These are phyloP conservation scores for Apiospora marii DNA, from an alignment of 2,329 filamentous ascomycete genomes.

Conservation along the genomic window DNA sequence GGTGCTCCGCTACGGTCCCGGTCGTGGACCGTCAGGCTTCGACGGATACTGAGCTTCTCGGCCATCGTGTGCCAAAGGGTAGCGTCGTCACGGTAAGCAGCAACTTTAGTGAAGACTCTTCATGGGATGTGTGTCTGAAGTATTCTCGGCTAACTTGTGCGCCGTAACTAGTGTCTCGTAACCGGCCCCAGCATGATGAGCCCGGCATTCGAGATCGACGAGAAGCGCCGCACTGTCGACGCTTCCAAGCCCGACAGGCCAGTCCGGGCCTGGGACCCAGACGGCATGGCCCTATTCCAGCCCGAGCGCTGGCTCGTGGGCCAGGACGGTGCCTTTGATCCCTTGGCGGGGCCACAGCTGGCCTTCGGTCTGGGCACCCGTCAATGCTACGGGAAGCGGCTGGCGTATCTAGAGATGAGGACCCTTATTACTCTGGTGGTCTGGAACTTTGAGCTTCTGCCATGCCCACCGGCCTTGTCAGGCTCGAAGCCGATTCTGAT, in stretches of 20 bases:
- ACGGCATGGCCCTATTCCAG: slow-evolving; percentile 54
- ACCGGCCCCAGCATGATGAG: too few relatives aligned
- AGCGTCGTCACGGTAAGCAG: slow-evolving; percentile 49
- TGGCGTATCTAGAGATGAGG: slow-evolving; percentile 34
- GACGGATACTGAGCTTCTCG: slow-evolving; percentile 43
- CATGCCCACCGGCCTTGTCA: too few relatives aligned
- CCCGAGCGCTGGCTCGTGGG: slow-evolving; percentile 36
- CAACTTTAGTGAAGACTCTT: too few relatives aligned
- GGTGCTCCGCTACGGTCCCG: slow-evolving; percentile 24
- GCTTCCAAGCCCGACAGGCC: too few relatives aligned
- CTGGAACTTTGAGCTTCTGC: slow-evolving; percentile 35
- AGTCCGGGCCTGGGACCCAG: slow-evolving; percentile 55
- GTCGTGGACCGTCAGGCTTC: slow-evolving; percentile 23
- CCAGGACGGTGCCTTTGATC: slow-evolving; percentile 30
- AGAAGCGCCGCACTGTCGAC: too few relatives aligned
- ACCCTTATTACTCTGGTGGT: slow-evolving; percentile 34
- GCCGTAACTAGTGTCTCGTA: too few relatives aligned
- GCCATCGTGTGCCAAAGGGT: slow-evolving; percentile 46
- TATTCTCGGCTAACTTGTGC: too few relatives aligned
- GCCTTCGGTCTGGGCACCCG: slow-evolving; percentile 33
- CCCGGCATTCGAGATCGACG: too few relatives aligned
- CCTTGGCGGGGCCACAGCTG: slow-evolving; percentile 30
- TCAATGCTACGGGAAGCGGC: slow-evolving; percentile 33
- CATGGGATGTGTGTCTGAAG: too few relatives aligned
- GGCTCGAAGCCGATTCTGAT: too few relatives aligned